phyloP scores from a whole-genome alignment of 2,329 filamentous ascomycete genomes.

The Tolypocladium sp. region DNA sequence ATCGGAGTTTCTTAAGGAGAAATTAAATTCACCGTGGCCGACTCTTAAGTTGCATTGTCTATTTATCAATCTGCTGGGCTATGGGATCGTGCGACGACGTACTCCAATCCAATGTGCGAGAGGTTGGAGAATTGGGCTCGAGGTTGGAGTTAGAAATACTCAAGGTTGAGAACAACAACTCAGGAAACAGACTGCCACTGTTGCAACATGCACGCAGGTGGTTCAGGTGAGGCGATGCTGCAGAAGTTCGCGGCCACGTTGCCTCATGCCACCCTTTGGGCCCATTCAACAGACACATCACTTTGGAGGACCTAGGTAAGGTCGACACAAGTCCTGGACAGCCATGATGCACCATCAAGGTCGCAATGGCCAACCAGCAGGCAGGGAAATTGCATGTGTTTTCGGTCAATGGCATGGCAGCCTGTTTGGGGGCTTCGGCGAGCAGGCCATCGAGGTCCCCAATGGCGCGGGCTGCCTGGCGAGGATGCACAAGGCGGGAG shows the following conservation, averaged over 20 bases:
- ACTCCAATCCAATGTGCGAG: too few relatives aligned
- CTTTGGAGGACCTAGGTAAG: too few relatives aligned
- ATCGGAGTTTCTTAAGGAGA: neutral
- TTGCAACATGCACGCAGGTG: neutral
- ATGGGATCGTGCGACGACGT: too few relatives aligned
- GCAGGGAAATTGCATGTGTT: neutral
- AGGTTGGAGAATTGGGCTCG: too few relatives aligned
- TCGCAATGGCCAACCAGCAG: neutral
- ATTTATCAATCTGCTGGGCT: neutral
- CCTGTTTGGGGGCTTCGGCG: neutral
- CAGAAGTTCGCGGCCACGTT: neutral
- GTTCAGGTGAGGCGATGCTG: neutral
- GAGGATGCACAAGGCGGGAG: neutral
- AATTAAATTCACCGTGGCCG: neutral
- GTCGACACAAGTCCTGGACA: neutral
- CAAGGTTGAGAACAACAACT: too few relatives aligned
- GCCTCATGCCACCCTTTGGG: neutral
- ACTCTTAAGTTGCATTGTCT: neutral
- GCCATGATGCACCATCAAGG: neutral
- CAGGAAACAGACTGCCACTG: too few relatives aligned
- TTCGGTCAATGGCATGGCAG: neutral
- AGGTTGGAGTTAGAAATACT: too few relatives aligned
- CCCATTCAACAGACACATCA: neutral
- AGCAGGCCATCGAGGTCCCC: neutral
- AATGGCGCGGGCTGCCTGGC: neutral